Evolutionary conservation across 2,329 filamentous ascomycete species (phyloP).

Genomic region (Boeremia lycopersici): DNA sequence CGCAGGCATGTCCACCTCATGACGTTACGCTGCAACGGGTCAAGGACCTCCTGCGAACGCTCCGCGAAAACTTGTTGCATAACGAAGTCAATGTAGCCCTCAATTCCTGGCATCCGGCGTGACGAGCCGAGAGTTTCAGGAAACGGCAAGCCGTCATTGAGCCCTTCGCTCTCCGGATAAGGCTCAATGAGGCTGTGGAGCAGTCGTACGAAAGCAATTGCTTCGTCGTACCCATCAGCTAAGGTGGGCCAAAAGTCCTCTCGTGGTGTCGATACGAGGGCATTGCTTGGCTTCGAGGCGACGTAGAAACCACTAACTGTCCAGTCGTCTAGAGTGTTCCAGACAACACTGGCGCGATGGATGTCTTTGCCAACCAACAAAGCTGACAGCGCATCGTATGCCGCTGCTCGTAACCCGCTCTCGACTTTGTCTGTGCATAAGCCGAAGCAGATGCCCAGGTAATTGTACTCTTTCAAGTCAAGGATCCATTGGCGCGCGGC

Average conservation of each 20-base stretch:
- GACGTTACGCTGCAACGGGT: constrained; percentile 69
- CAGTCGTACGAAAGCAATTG: constrained; percentile 81
- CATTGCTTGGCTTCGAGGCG: constrained; percentile 38
- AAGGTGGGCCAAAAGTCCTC: constrained; percentile 71
- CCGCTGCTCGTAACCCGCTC: constrained; percentile 78
- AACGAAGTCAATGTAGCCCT: constrained; percentile 90
- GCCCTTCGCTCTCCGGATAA: constrained; percentile 62
- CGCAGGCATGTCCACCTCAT: constrained; percentile 81
- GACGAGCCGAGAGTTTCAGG: constrained; percentile 81
- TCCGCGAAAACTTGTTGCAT: constrained; percentile 77
- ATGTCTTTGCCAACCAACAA: constrained; percentile 76
- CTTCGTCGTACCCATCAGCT: constrained; percentile 80
- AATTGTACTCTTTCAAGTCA: constrained; percentile 67
- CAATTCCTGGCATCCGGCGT: constrained; percentile 83
- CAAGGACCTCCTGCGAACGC: constrained; percentile 68
- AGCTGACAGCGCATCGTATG: constrained; percentile 78
- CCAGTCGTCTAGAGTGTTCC: constrained; percentile 81
- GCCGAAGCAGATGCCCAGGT: constrained; percentile 77
- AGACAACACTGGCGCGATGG: constrained; percentile 73
- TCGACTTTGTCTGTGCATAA: constrained; percentile 79
- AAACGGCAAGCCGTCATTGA: constrained; percentile 82
- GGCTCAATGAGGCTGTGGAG: constrained; percentile 75
- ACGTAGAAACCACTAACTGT: constrained; percentile 54
- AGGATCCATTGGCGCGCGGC: constrained; percentile 76
- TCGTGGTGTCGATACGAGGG: constrained; percentile 28